Conservation (phyloP, 805 yeast species). For the Kregervanrija pseudodelftensis region DNA sequence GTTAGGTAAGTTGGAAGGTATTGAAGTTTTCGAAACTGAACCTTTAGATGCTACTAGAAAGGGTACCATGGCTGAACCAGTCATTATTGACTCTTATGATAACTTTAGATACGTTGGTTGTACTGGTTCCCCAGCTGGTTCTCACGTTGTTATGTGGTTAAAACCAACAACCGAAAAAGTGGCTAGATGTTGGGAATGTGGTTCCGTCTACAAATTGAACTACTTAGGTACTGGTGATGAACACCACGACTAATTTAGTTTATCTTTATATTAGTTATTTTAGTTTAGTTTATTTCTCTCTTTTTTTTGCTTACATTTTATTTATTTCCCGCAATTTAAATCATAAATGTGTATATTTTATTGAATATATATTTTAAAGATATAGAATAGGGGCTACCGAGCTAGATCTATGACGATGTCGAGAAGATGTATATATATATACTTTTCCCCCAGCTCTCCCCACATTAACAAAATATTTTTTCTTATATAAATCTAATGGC, state of each 20-base stretch:
- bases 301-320: too few relatives aligned
- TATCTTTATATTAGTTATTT: too few relatives aligned
- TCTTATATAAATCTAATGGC: too few relatives aligned
- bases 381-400: too few relatives aligned
- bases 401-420: too few relatives aligned
- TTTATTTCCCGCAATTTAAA: too few relatives aligned
- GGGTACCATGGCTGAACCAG: conserved; percentile 89
- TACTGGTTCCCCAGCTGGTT: conserved; percentile 91
- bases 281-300: too few relatives aligned
- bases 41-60: conserved; percentile 82
- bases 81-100: conserved; percentile 82
- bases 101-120: conserved; percentile 95
- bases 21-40: conserved; percentile 84
- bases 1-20: conserved; percentile 91
- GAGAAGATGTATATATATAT: too few relatives aligned
- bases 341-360: too few relatives aligned
- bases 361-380: too few relatives aligned
- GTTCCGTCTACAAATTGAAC: conserved; percentile 85
- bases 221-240: conserved; percentile 73
- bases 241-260: conserved; percentile 34
- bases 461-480: too few relatives aligned
- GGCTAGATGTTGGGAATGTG: conserved; percentile 98
- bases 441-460: too few relatives aligned
- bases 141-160: conserved; percentile 89
- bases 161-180: conserved; percentile 75